A percentile compares a stretch with the other conserved stretches of the same genome.
Conservation (phyloP, 371 early-diverging fungal species). For the Rhizomucor miehei region DNA sequence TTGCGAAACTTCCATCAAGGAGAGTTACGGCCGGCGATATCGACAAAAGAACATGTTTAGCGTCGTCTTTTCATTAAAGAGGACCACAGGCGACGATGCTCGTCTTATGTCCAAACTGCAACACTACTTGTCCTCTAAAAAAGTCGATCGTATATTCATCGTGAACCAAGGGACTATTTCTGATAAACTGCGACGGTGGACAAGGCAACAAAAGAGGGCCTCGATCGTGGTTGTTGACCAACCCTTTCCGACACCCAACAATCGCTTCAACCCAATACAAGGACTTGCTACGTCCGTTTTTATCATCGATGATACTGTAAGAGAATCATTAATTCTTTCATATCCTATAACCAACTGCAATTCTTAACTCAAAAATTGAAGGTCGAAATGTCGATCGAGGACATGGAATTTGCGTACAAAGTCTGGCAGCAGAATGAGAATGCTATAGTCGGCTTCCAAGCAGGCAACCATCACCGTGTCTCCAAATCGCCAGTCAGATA, state of each 20-base stretch:
- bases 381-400: constrained; percentile 7
- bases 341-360: no score
- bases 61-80: constrained; percentile 7
- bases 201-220: no score
- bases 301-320: background rate
- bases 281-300: background rate
- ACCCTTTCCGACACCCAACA: constrained; percentile 14
- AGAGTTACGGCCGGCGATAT: constrained; percentile 12
- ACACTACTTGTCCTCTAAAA: no score
- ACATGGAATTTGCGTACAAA: constrained; percentile 10
- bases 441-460: constrained; percentile 4
- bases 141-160: no score
- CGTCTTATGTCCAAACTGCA: no score
- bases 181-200: no score
- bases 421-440: constrained; percentile 8
- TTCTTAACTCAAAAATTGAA: no score
- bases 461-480: background rate
- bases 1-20: constrained; percentile 4
- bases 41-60: constrained; percentile 13
- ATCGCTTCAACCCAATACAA: constrained; percentile 25
- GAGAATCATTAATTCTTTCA: no score
- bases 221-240: no score
- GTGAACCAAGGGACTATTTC: no score
- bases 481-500: background rate
- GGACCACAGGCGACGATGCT: no score